Evolutionary conservation across 371 early-diverging fungal species (phyloP), one percentile per base, ranked within the genome.

Genomic region (Mucor saturninus): DNA sequence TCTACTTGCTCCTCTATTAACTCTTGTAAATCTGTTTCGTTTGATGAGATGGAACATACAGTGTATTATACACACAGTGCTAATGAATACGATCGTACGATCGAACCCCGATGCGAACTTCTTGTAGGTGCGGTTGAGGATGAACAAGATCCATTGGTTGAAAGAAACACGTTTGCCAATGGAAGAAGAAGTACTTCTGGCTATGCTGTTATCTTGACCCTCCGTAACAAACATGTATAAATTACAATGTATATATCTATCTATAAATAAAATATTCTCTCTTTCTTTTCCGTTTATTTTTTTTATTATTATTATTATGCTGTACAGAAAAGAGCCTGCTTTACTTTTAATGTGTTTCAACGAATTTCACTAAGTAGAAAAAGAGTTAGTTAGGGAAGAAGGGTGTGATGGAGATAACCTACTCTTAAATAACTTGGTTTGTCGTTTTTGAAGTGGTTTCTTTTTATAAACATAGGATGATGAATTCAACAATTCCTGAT

Each of bases 51-150:
- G 2, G 72, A 76, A 21, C 21, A 21, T 21, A 66, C 74, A 0
- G 56, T 79, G 2, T 79, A 55, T 55, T 79, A 74, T 55, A 79
- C 79, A 10, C 76, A 79, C 31, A 76, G 72, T 31, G 52, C 79
- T 1, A 31, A 64, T 9, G 79, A 79, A 28, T 79, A 79, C 43
- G 79, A 79, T 56, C 76, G 79, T 28, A 49, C 63, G 40, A 60
- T 51, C 14, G 63, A 62, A 46, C 4, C 62, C 8, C 35, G 21
- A 43, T 39, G 31, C 26, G 59, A 62, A 38, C 30, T 45, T 42
- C 57, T 56, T 40, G n/a, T 40, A 48, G 48, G 38, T 15, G 28
- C 40, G 0, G 56, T 56, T 56, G 45, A 37, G 9, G 53, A 52
- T 35, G 13, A 52, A 31, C 64, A 64, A 53, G 64, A 64, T 43